Base-by-base conservation (phyloP, 1,139 yeast genomes). In the Geotrichum bryndzae region DNA sequence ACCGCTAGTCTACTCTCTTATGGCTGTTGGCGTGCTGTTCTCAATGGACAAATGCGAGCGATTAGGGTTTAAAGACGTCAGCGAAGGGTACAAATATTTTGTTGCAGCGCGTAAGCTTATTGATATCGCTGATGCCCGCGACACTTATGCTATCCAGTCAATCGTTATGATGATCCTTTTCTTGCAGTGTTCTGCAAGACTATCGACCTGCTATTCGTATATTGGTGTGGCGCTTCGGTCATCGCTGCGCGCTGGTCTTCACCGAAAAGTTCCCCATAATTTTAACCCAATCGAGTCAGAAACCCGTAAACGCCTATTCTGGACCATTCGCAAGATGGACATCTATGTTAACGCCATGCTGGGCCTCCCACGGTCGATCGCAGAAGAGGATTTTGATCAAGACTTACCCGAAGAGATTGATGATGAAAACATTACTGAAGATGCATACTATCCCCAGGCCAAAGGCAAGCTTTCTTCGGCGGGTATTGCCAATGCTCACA, bases 301-400 rank as follows among this genome's bases (percentile, higher is more conserved):
- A 71, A 88, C 90, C 51, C 79, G 97, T 63, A 90, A 90, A 71
- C 79, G 97, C 66, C 76, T 91, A 48, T 91, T 91, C 70, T 91
- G 89, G 84, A 88, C 97, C 1, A 87, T 91, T 66, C 87, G 90
- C 73, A 91, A 91, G 72, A 86, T 91, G 91, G 97, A 91, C 70
- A 85, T 90, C 56, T 91, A 91, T 72, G 89, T 90, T 64, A 90
- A 90, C 73, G 90, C 96, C 1, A 85, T 91, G 81, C 74, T 91
- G 65, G 97, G 97, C 1, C 78, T 91, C 61, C 97, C 97, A 0
- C 78, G 92, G 66, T 79, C 82, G 66, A 69, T 76, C 7, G 73
- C 79, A 57, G 90, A 87, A 64, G 92, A 87, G 66, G 97, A 91
- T 70, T 88, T 88, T 70, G 97, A 91, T 75, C 97, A 91, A 73